Base-by-base conservation (phyloP, 768 basidiomycete species). In the Russula brevipes region DNA sequence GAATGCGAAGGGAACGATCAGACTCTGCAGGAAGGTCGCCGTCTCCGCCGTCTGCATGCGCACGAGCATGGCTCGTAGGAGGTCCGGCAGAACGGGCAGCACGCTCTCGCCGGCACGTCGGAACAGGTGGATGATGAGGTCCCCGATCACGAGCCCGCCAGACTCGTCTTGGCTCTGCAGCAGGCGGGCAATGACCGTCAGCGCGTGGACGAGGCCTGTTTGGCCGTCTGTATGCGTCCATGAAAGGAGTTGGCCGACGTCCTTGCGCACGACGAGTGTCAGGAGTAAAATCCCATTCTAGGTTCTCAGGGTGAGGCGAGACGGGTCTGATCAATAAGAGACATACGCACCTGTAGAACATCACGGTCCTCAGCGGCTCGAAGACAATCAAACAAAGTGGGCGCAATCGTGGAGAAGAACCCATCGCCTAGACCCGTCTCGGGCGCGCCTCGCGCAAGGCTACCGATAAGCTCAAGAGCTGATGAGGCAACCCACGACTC, bases 1-100 rank as follows among this genome's bases (percentile, higher is more conserved):
- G 78, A 95, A 98, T 1, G 94, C 91, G 72, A 98, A 96, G 0
- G 97, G 97, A 24, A 98, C 79, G 57, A 95, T 81, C 12, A 99
- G 81, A 69, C 91, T 94, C 89, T 95, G 96, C 14, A 90, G 78
- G 80, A 96, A 98, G 2, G 89, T 91, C 0, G 94, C 90, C 1
- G 95, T 95, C 75, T 89, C 86, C 0, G 96, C 95, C 0, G 81
- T 87, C 12, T 80, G 78, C 82, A 99, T 89, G 2, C 95, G 82
- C 9, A 76, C 76, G 0, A 92, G 80, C 82, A 99, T 87, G 1
- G 92, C 93, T 59, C 86, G 85, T 49, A 98, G 77, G 16, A 99
- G 80, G 66, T 93, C 87, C 2, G 94, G 92, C 17, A 98, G 81
- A 6, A 94, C 91, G 1, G 94, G 87, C 0, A 90, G 79, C 19